A percentile compares a stretch with the other conserved stretches of the same genome.
Evolutionary conservation across 2,329 filamentous ascomycete species (phyloP).

Genomic region (Phialemoniopsis sp.): DNA sequence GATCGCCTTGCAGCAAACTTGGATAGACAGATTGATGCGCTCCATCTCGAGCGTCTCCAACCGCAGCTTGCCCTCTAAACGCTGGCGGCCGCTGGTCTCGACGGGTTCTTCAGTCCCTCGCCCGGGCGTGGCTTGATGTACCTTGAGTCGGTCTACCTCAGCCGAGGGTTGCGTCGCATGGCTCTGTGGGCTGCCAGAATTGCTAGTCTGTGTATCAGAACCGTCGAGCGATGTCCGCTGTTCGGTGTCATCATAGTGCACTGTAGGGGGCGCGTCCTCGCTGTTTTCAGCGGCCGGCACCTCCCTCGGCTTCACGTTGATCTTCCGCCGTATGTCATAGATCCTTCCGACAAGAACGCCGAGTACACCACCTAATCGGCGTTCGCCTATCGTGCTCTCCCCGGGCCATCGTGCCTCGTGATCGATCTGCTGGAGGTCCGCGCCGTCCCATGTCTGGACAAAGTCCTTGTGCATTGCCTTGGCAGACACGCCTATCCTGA

Average conservation of each 20-base stretch:
- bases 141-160: neutral
- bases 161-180: too few relatives aligned
- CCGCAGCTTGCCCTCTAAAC: constrained; percentile 53
- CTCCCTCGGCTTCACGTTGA: constrained; percentile 9
- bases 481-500: constrained; percentile 68
- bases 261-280: too few relatives aligned
- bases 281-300: constrained; percentile 1
- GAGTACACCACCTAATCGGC: constrained; percentile 63
- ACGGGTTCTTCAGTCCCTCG: neutral
- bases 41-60: constrained; percentile 74
- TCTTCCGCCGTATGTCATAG: constrained; percentile 48
- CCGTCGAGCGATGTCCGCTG: neutral
- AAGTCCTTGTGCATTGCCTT: constrained; percentile 44
- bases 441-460: constrained; percentile 59
- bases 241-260: too few relatives aligned
- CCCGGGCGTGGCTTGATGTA: constrained; percentile 1
- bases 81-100: constrained; percentile 22
- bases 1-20: constrained; percentile 64
- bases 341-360: constrained; percentile 65
- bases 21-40: constrained; percentile 67
- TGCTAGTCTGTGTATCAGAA: constrained; percentile 9
- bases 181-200: too few relatives aligned
- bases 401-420: constrained; percentile 52
- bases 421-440: constrained; percentile 60
- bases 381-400: constrained; percentile 54